Evolutionary conservation across 176 grass and related monocot species (phyloP), one percentile per base, ranked within the genome.

Genomic region (Dactylis glomerata): DNA sequence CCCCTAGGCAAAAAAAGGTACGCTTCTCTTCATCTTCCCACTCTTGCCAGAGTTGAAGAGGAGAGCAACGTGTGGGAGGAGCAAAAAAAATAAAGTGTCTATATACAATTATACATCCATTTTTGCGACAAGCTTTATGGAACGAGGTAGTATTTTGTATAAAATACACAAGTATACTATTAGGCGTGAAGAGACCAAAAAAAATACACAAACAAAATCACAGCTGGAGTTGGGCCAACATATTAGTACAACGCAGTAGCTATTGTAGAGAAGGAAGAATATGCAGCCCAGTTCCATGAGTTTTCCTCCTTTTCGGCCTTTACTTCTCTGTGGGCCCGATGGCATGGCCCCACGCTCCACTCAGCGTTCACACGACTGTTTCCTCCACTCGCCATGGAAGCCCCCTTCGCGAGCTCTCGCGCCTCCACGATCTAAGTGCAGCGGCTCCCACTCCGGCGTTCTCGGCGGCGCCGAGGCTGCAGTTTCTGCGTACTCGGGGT

Each of bases 361-460:
- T 38, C 75, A 37, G 3, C n/a, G 82, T 80, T 85, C 82, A 56
- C 73, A 36, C 80, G 10, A 37, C 83, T 16, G n/a, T 42, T 73
- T 55, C 85, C 34, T 68, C 72, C 66, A 30, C 69, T 61, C 87
- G 77, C 69, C 82, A 76, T 76, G 82, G 82, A 10, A 50, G 77
- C 59, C 64, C 70, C 22, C 16, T 38, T 8, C 50, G 28, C 31
- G 68, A 56, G 73, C 84, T 67, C 79, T 12, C 41, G 31, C 58
- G 20, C 57, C 79, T 37, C 88, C 56, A 31, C 74, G 84, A 83
- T 79, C 84, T 83, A 90, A 90, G 80, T 52, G 44, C 73, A 3
- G 63, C 20, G 73, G 79, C 44, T 54, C 20, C 52, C n/a, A 8
- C 55, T 17, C 55, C 17, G 42, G 28, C 32, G 55, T 10, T 10